These are phyloP conservation scores for Botryotinia narcissicola DNA, from an alignment of 2,329 filamentous ascomycete genomes.

Conservation along the genomic window DNA sequence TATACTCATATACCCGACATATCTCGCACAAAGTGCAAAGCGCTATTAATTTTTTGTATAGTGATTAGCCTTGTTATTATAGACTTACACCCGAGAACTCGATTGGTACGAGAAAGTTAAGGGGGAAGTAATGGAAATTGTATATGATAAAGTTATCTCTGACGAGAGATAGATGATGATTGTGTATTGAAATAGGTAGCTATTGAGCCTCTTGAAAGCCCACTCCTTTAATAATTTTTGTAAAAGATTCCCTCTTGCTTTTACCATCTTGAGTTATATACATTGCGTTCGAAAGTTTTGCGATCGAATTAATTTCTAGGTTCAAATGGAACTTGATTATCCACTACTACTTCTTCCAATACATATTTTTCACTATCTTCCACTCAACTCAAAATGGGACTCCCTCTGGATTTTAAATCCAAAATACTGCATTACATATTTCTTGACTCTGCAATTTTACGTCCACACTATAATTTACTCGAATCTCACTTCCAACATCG, in stretches of 20 bases:
- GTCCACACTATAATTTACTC: too few relatives aligned
- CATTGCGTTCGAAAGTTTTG: neutral
- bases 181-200: neutral
- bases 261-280: neutral
- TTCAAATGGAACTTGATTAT: neutral
- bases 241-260: neutral
- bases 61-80: too few relatives aligned
- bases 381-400: too few relatives aligned
- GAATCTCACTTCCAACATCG: too few relatives aligned
- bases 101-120: too few relatives aligned
- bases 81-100: too few relatives aligned
- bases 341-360: neutral
- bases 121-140: neutral
- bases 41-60: neutral
- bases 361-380: neutral
- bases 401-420: neutral
- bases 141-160: neutral
- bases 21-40: neutral
- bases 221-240: accelerated
- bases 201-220: neutral
- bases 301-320: neutral
- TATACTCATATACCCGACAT: neutral
- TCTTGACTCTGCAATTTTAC: too few relatives aligned
- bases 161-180: neutral
- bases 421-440: neutral